Evolutionary conservation across 257 asterid genomes (phyloP).

Genomic region (Rubia yunnanensis): DNA sequence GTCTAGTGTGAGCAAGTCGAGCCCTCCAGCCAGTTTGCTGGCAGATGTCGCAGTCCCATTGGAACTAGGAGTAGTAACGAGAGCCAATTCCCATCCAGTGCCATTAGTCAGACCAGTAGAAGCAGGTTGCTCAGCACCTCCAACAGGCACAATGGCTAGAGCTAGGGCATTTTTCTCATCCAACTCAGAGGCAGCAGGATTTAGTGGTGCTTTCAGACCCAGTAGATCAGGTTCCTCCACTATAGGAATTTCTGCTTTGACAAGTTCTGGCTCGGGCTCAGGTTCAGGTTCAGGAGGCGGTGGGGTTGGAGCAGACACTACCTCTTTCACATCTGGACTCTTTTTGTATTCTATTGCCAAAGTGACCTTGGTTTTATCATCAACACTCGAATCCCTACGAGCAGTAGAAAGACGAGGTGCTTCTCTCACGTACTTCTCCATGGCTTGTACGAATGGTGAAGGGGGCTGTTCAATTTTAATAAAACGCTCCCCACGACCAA

Average conservation of each 20-base stretch:
- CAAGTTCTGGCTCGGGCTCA: constrained; percentile 42
- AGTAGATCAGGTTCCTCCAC: constrained; percentile 62
- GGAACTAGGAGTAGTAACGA: constrained; percentile 85
- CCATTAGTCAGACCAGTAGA: constrained; percentile 49
- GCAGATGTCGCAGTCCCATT: constrained; percentile 49
- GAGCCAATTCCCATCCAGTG: constrained; percentile 93
- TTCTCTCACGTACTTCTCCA: constrained; percentile 96
- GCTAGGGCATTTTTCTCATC: constrained; percentile 90
- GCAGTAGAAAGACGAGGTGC: constrained; percentile 81
- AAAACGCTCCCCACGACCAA: constrained; percentile 87
- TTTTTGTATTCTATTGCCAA: constrained; percentile 77
- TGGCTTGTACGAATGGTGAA: constrained; percentile 86
- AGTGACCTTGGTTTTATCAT: constrained; percentile 58
- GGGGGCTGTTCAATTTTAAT: constrained; percentile 99
- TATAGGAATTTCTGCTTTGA: constrained; percentile 48
- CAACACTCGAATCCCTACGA: constrained; percentile 50
- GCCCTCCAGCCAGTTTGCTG: constrained; percentile 89
- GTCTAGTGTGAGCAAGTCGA: constrained; percentile 79
- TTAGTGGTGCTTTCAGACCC: constrained; percentile 52
- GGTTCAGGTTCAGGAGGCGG: constrained; percentile 37
- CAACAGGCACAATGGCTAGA: constrained; percentile 83
- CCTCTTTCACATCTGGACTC: constrained; percentile 57
- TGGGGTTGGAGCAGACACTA: constrained; percentile 32
- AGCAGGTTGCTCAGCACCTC: constrained; percentile 44
- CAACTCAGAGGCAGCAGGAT: constrained; percentile 67